Percentiles rank a stretch among this genome's conserved stretches.
These are phyloP conservation scores for Entomortierella beljakovae DNA, from an alignment of 192 early-diverging fungal genomes.

Conservation along the genomic window DNA sequence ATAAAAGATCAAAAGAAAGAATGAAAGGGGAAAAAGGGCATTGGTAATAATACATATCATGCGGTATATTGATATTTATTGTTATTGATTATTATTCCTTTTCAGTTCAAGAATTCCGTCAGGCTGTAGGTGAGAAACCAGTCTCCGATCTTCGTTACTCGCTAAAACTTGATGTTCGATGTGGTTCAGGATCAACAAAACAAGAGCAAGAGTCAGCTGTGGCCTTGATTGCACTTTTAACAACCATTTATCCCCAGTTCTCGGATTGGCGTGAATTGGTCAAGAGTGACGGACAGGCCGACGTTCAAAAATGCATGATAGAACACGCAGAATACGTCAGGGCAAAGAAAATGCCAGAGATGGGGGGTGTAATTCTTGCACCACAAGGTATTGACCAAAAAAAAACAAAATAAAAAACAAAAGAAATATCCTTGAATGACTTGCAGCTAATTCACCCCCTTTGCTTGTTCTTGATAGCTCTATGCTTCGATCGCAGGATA, in stretches of 20 bases:
- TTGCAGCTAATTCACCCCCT: background rate
- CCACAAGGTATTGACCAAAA: conserved; percentile 60
- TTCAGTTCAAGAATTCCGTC: conserved; percentile 86
- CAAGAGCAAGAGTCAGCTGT: conserved; percentile 81
- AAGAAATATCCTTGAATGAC: background rate
- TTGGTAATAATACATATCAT: no score
- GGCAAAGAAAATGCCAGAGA: conserved; percentile 58
- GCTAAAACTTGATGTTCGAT: conserved; percentile 82
- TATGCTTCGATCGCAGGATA: conserved; percentile 94
- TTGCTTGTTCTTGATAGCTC: conserved; percentile 43
- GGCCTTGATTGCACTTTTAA: conserved; percentile 80
- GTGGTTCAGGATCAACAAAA: conserved; percentile 68
- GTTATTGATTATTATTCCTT: background rate
- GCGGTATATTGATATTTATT: background rate
- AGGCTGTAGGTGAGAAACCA: conserved; percentile 78
- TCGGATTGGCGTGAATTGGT: conserved; percentile 92
- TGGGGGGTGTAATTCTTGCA: conserved; percentile 60
- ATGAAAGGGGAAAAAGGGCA: no score
- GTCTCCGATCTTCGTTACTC: conserved; percentile 81
- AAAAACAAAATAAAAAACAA: background rate
- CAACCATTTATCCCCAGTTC: conserved; percentile 82
- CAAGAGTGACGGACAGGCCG: conserved; percentile 79
- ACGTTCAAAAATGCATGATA: conserved; percentile 77
- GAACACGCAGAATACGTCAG: conserved; percentile 62
- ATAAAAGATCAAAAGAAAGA: no score